Base-by-base conservation (phyloP, 1,284 basidiomycete species). In the Ustilago loliicola region DNA sequence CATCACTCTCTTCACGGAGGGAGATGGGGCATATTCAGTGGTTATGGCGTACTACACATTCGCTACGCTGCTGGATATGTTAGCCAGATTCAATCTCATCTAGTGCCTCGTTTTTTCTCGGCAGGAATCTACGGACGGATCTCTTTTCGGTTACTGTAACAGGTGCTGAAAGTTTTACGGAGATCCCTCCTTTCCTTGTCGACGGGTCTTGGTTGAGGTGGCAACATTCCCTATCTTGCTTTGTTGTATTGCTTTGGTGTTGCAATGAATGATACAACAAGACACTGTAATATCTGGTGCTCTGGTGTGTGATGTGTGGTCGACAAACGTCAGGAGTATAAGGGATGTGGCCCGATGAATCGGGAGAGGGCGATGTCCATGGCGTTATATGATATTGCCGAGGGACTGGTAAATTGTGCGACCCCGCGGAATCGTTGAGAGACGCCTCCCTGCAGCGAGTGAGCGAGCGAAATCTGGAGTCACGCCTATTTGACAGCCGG, bases 11-110 rank as follows among this genome's bases (percentile, higher is more conserved):
- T 38, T 34, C 52, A 25, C 2, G 27, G 19, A 15, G 58, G 53
- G 47, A 47, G 58, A 19, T 63, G 69, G 48, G 74, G 66, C 69
- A 38, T 57, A 40, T 66, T 59, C 32, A 59, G 61, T 62, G 66
- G 64, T 50, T 72, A 60, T 29, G 69, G 68, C 68, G 74, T 56
- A 45, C 65, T 72, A 77, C 74, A 77, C 69, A 72, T 72, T 72
- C 65, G 69, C 61, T 68, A 66, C 57, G 69, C 73, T 53, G 73
- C 48, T 52, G 64, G 61, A 47, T 62, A 34, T 68, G 73, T 51
- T 40, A 76, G 73, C 73, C 66, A 59, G 42, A 52, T 36, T 48
- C 60, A 56, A 45, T 70, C 65, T 52, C 45, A 64, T 45, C 36
- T 61, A 32, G 60, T 51, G 59, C 57, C 61, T 67, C 30, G 52